Evolutionary conservation across 306 rosid species (phyloP), one percentile per base, ranked within the genome.

Genomic region (Corylus heterophylla): DNA sequence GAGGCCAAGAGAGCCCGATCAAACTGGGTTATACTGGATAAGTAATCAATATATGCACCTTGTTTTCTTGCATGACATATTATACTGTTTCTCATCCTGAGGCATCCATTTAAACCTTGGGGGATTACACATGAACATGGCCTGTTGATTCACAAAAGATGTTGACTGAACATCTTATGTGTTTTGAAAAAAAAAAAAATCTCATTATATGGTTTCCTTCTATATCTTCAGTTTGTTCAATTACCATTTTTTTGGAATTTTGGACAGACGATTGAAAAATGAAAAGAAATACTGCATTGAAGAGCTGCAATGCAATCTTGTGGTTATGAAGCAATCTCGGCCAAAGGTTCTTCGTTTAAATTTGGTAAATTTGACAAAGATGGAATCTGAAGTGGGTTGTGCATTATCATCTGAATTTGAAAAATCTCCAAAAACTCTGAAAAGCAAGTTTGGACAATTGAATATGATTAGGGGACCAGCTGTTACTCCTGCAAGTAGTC

Each of bases 1-100:
- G 98, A 95, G 85, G 96, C 98, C 77, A 90, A 87, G 90, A 95
- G 84, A 89, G 92, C 87, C 51, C 88, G 87, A 66, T 87, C 99
- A 86, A 95, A 89, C 88, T 95, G 99, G 99, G 93, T 95, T 79
- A 89, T 95, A 75, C 83, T 95, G 88, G 99, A 95, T 68, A 93
- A 80, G 99, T 95, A 92, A 86, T 85, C 73, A 25, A 86, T 74
- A 82, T 39, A 50, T 42, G 44, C 20, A 73, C 54, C 54, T 79
- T 61, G 25, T 18, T 70, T 76, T 86, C 74, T 69, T 39, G 51
- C 45, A 48, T 74, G 75, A 50, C 54, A 80, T 49, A 68, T 64
- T 18, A 69, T 49, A 73, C 37, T 12, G 13, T 27, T 75, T 75
- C 47, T 71, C 49, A 52, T 58, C 47, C 39, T 51, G 58, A 42